A percentile compares a stretch with the other conserved stretches of the same genome.
Conservation (phyloP, 1,284 basidiomycete species). For the Acaromyces ingoldii region DNA sequence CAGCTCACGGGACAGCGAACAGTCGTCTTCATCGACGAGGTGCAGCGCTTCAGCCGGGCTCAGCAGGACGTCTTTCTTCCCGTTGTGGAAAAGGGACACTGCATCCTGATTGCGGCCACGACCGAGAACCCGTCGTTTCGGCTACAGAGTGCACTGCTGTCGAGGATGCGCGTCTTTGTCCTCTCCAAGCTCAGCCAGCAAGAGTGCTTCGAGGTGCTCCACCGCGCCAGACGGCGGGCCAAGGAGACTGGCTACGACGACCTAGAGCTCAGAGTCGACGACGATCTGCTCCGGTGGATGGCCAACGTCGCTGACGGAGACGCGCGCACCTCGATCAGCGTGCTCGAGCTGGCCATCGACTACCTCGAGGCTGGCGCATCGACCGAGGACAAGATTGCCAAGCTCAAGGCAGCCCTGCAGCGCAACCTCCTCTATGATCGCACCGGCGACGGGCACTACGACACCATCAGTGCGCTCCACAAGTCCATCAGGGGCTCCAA, state of each 20-base stretch:
- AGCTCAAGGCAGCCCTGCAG: slow-evolving; percentile 28
- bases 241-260: neutral
- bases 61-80: slow-evolving; percentile 62
- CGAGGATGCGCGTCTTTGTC: slow-evolving; percentile 64
- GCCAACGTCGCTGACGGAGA: slow-evolving; percentile 44
- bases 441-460: slow-evolving; percentile 59
- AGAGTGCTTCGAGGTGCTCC: slow-evolving; percentile 30
- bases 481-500: slow-evolving; percentile 78
- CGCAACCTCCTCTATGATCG: slow-evolving; percentile 45
- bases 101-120: slow-evolving; percentile 72
- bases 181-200: slow-evolving; percentile 35
- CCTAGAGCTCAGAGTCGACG: neutral
- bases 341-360: slow-evolving; percentile 39
- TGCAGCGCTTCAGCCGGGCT: slow-evolving; percentile 73
- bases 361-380: slow-evolving; percentile 18
- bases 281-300: slow-evolving; percentile 36
- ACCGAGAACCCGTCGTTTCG: slow-evolving; percentile 89
- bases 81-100: slow-evolving; percentile 24
- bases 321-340: slow-evolving; percentile 32
- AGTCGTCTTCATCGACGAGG: slow-evolving; percentile 76
- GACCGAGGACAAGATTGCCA: slow-evolving; percentile 14
- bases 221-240: slow-evolving; percentile 58
- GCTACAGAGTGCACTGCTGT: slow-evolving; percentile 64
- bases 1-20: slow-evolving; percentile 67
- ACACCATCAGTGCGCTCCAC: slow-evolving; percentile 80